Conservation (phyloP, 2,329 filamentous ascomycete species). For the Aspergillus quadricinctus region DNA sequence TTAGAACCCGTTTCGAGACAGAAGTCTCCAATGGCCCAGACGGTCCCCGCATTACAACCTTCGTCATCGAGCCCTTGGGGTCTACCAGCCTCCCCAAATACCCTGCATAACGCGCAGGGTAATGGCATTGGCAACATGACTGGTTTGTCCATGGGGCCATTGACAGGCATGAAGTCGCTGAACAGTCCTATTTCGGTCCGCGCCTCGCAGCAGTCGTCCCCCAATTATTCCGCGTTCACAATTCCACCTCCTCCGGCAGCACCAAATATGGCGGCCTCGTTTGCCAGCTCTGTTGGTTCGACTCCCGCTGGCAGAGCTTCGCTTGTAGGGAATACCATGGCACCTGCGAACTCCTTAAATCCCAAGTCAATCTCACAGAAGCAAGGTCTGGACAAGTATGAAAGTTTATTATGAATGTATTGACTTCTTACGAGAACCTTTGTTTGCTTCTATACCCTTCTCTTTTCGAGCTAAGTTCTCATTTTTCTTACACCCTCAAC, state of each 20-base stretch:
- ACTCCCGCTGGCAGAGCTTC: constrained; percentile 16
- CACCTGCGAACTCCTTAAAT: constrained; percentile 14
- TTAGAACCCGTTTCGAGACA: constrained; percentile 39
- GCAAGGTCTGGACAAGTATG: constrained; percentile 52
- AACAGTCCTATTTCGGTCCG: constrained; percentile 12
- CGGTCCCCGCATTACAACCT: constrained; percentile 28
- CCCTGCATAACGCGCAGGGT: constrained; percentile 12
- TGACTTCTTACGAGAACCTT: not conserved
- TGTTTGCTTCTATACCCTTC: constrained; percentile 3
- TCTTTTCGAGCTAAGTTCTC: constrained; percentile 3
- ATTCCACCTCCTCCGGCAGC: constrained; percentile 40
- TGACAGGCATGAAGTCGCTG: constrained; percentile 23
- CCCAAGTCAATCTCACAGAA: constrained; percentile 26
- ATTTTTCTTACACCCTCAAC: not conserved
- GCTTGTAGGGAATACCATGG: constrained; percentile 10
- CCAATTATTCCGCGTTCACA: constrained; percentile 35
- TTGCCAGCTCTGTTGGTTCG: constrained; percentile 13
- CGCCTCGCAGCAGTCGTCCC: constrained; percentile 14
- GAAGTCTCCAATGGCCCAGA: constrained; percentile 22
- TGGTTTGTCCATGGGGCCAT: constrained; percentile 19
- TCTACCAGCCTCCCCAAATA: constrained; percentile 9
- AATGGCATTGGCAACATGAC: constrained; percentile 4
- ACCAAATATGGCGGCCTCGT: constrained; percentile 12
- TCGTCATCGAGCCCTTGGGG: constrained; percentile 22
- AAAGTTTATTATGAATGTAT: constrained; percentile 48